Evolutionary conservation across 768 basidiomycete species (phyloP).

Genomic region (Pleurotus ostreatus): DNA sequence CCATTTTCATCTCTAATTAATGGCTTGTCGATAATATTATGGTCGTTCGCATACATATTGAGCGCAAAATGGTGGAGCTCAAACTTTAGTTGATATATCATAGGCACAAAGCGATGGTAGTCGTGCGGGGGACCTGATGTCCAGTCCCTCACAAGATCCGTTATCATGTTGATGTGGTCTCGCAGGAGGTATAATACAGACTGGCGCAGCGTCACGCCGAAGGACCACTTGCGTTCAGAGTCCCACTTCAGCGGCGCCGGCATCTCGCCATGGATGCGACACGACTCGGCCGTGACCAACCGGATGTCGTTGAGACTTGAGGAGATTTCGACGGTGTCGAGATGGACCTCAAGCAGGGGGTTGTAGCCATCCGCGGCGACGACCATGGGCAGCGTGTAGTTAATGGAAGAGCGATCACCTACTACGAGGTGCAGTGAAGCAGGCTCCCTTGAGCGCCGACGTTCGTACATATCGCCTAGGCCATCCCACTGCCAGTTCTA

Average conservation of each 20-base stretch:
- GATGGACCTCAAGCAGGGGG: conserved; percentile 73
- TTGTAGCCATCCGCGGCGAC: conserved; percentile 73
- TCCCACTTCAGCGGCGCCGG: conserved; percentile 86
- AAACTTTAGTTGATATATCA: conserved; percentile 66
- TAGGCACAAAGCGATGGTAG: conserved; percentile 82
- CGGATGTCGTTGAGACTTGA: conserved; percentile 89
- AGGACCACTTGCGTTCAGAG: conserved; percentile 71
- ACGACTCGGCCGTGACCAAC: conserved; percentile 73
- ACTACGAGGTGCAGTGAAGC: conserved; percentile 71
- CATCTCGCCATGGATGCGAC: conserved; percentile 67
- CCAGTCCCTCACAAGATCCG: conserved; percentile 94
- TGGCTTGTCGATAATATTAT: conserved; percentile 94
- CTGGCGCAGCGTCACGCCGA: conserved; percentile 66
- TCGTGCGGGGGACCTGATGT: conserved; percentile 75
- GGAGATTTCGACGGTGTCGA: conserved; percentile 71
- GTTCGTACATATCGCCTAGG: conserved; percentile 37
- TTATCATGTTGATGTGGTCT: conserved; percentile 93
- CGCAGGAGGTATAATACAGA: conserved; percentile 77
- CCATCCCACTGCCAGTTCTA: conserved; percentile 96
- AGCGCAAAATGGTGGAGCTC: conserved; percentile 73
- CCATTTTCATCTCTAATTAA: conserved; percentile 81
- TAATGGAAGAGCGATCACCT: conserved; percentile 82
- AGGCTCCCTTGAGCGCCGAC: conserved; percentile 55
- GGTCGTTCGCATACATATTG: conserved; percentile 87
- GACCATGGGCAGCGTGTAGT: conserved; percentile 81